Percentiles rank a stretch among this genome's conserved stretches.
These are phyloP conservation scores for Dactylellina haptotyla DNA, from an alignment of 2,329 filamentous ascomycete species.

Conservation along the genomic window DNA sequence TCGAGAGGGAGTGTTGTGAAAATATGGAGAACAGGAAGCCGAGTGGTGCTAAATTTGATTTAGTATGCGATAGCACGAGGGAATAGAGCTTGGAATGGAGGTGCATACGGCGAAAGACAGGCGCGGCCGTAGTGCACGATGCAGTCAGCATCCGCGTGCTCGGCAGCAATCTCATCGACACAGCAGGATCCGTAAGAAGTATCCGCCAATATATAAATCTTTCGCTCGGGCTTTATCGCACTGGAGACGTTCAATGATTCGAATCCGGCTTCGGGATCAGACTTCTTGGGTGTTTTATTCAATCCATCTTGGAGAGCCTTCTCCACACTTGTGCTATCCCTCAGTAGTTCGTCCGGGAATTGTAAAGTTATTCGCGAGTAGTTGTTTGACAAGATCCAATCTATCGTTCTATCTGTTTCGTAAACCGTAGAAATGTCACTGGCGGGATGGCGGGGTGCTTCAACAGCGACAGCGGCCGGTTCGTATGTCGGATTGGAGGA, in stretches of 20 bases:
- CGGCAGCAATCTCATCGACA: constrained; percentile 94
- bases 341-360: constrained; percentile 92
- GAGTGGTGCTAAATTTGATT: constrained; percentile 46
- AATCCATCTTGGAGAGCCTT: constrained; percentile 34
- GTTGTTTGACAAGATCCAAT: constrained; percentile 75
- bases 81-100: constrained; percentile 50
- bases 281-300: constrained; percentile 30
- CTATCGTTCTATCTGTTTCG: constrained; percentile 82
- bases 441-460: constrained; percentile 65
- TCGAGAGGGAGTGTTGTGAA: constrained; percentile 75
- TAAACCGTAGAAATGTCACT: constrained; percentile 80
- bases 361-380: constrained; percentile 88
- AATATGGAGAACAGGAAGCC: constrained; percentile 57
- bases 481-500: constrained; percentile 44
- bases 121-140: constrained; percentile 94
- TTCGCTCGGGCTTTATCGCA: constrained; percentile 45
- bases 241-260: constrained; percentile 26
- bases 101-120: constrained; percentile 86
- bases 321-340: constrained; percentile 81
- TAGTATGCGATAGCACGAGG: background rate
- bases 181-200: constrained; percentile 98
- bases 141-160: constrained; percentile 88
- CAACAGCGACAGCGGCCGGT: constrained; percentile 24
- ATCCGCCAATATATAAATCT: constrained; percentile 85
- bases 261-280: constrained; percentile 26